Evolutionary conservation across 2,329 filamentous ascomycete species (phyloP).

Genomic region (Triangularia verruculosa): DNA sequence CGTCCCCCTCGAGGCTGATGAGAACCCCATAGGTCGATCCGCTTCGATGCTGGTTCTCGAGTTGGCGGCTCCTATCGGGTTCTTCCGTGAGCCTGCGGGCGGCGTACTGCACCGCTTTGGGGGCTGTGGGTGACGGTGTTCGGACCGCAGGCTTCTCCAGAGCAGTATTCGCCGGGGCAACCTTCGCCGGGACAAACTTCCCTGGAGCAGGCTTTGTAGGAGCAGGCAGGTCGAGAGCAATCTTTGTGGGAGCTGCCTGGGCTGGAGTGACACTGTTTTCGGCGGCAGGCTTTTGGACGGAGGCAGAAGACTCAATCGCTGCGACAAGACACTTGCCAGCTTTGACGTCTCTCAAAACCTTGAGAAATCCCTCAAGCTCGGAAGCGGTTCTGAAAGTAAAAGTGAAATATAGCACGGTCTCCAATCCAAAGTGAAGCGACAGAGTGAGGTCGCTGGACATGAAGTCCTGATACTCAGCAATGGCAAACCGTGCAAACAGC

Average conservation of each 20-base stretch:
- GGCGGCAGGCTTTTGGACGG: neutral
- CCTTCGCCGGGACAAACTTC: neutral
- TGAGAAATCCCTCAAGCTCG: neutral
- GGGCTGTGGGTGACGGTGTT: neutral
- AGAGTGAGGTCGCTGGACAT: neutral
- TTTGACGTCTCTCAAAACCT: neutral
- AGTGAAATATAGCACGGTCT: neutral
- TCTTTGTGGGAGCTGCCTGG: neutral
- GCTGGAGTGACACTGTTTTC: neutral
- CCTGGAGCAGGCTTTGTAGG: neutral
- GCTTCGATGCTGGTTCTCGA: neutral
- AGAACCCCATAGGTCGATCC: neutral
- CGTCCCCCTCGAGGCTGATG: neutral
- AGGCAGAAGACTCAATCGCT: neutral
- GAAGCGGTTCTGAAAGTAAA: neutral
- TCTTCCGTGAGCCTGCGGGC: neutral
- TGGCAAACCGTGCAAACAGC: slow-evolving; percentile 14
- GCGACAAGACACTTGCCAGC: neutral
- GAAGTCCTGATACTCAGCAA: slow-evolving; percentile 14
- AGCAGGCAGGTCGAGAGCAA: too few species aligned
- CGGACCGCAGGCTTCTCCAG: neutral
- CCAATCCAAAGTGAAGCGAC: neutral
- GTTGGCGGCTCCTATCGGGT: neutral
- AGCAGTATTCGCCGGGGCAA: neutral
- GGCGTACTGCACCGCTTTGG: neutral